These are phyloP conservation scores for Xerocomellus chrysenteron DNA, from an alignment of 768 basidiomycete species.

Conservation along the genomic window DNA sequence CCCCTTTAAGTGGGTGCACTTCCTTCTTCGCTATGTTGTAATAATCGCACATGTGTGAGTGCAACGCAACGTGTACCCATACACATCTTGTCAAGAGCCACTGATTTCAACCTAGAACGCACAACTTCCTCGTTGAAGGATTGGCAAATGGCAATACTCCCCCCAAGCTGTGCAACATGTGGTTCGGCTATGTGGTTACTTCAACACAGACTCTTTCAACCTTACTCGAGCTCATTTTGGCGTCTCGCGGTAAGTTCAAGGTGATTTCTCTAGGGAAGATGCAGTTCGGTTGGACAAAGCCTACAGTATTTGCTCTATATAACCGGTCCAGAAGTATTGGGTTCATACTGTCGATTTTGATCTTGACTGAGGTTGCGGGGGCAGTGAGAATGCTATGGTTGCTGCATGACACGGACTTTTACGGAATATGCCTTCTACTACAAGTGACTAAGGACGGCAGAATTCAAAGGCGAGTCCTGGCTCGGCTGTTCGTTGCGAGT, in stretches of 20 bases:
- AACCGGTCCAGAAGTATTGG: no score
- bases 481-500: neutral
- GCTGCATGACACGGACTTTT: neutral
- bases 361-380: slow-evolving; percentile 1
- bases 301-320: no score
- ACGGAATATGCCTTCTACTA: slow-evolving; percentile 12
- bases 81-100: neutral
- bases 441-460: neutral
- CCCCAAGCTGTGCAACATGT: slow-evolving; percentile 3
- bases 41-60: slow-evolving; percentile 24
- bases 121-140: slow-evolving; percentile 9
- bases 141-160: slow-evolving; percentile 13
- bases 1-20: slow-evolving; percentile 31
- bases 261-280: neutral
- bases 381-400: slow-evolving; percentile 1
- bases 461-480: slow-evolving; percentile 11
- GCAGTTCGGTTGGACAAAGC: neutral
- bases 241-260: slow-evolving; percentile 11
- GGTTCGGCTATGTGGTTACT: slow-evolving; percentile 3
- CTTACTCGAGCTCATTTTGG: slow-evolving; percentile 18
- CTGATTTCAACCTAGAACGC: slow-evolving; percentile 7
- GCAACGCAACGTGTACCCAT: neutral
- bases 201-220: slow-evolving; percentile 8
- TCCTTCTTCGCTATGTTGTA: slow-evolving; percentile 27
- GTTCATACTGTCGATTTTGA: slow-evolving; percentile 3